A percentile compares a stretch with the other conserved stretches of the same genome.
phyloP scores from a whole-genome alignment of 1,284 basidiomycete species.

The Puccinia triticina region DNA sequence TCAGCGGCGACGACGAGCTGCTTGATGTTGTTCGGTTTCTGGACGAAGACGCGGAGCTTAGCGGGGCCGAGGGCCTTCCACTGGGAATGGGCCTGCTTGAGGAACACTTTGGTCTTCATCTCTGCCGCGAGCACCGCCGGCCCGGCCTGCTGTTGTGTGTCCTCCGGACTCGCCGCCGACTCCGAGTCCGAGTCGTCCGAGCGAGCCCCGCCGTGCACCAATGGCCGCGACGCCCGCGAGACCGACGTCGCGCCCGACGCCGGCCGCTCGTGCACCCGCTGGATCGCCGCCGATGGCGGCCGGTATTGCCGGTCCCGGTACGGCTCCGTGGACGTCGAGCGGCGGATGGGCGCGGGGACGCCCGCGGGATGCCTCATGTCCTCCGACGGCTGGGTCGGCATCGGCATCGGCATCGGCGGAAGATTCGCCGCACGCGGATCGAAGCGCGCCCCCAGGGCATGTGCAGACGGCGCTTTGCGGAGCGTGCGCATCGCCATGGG shows the following conservation, averaged over 20 bases:
- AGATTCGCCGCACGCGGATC: not conserved
- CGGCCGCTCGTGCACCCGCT: not conserved
- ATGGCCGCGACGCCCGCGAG: not conserved
- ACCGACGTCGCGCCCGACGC: slow-evolving; percentile 6
- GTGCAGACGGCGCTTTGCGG: slow-evolving; percentile 48
- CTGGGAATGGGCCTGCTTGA: slow-evolving; percentile 90
- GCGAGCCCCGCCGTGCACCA: not conserved
- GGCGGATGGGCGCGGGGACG: not conserved
- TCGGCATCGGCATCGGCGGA: slow-evolving; percentile 21
- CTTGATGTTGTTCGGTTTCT: slow-evolving; percentile 82
- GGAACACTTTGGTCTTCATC: slow-evolving; percentile 98
- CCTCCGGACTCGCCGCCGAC: not conserved
- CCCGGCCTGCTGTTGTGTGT: not conserved
- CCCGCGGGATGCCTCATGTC: not conserved
- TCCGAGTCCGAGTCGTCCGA: slow-evolving; percentile 29
- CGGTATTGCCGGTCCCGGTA: slow-evolving; percentile 36
- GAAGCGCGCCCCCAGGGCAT: slow-evolving; percentile 26
- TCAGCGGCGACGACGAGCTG: slow-evolving; percentile 94
- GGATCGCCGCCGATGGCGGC: slow-evolving; percentile 14
- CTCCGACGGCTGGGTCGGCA: not conserved
- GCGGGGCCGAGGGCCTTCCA: slow-evolving; percentile 94
- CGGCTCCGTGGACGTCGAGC: slow-evolving; percentile 39
- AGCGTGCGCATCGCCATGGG: not conserved
- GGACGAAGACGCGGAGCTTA: slow-evolving; percentile 76
- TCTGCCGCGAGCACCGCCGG: slow-evolving; percentile 72